phyloP scores from a whole-genome alignment of 108 stramenopile genomes.

The Cylindrotheca closterium region DNA sequence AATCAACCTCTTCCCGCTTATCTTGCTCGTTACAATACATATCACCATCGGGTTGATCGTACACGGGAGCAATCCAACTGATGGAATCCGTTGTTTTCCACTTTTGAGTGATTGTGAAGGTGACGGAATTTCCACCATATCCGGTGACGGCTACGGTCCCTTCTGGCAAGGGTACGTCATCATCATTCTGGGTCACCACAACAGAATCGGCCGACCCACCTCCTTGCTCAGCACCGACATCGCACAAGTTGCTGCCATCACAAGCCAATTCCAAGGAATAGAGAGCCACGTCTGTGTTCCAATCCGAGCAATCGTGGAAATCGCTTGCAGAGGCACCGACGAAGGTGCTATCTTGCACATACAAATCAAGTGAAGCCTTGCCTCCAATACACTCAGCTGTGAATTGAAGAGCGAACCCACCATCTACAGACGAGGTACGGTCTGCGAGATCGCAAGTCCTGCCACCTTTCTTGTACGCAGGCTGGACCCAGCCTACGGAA shows the following conservation, averaged over 20 bases:
- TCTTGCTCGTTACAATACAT: background rate
- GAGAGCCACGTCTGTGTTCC: background rate
- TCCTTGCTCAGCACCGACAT: too few relatives aligned
- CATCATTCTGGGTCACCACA: background rate
- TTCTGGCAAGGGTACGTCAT: background rate
- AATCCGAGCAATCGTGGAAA: too few relatives aligned
- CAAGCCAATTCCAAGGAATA: constrained; percentile 3
- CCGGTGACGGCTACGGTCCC: background rate
- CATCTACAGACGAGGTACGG: too few relatives aligned
- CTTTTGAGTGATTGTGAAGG: background rate
- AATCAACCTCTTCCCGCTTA: background rate
- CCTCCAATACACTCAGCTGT: too few relatives aligned
- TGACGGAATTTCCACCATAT: background rate
- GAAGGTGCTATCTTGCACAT: too few relatives aligned
- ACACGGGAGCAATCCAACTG: constrained; percentile 7
- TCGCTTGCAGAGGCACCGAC: too few relatives aligned
- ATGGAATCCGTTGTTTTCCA: background rate
- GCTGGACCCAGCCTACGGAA: too few relatives aligned
- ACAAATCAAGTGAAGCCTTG: too few relatives aligned
- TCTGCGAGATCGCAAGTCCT: too few relatives aligned
- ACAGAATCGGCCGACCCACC: too few relatives aligned
- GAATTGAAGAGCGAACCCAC: too few relatives aligned
- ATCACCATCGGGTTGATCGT: background rate
- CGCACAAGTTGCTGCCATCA: constrained; percentile 4
- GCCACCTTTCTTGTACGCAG: too few relatives aligned